phyloP scores from a whole-genome alignment of 257 asterid genomes.

The Salvia miltiorrhiza region DNA sequence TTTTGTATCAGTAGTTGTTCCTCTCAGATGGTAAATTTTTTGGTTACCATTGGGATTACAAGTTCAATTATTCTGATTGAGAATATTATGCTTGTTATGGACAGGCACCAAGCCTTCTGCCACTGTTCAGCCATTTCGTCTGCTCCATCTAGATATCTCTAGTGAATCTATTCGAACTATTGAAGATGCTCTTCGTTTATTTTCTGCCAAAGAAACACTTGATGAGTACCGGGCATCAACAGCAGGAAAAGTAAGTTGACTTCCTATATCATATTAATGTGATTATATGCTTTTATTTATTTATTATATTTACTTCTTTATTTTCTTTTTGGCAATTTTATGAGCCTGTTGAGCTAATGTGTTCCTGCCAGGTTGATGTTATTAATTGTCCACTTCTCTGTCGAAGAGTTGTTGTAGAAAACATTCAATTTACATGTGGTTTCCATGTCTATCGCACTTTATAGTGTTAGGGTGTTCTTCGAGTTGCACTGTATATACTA shows the following conservation, averaged over 20 bases:
- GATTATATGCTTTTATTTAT: background rate
- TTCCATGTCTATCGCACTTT: background rate
- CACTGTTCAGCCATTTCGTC: conserved; percentile 74
- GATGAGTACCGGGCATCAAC: conserved; percentile 73
- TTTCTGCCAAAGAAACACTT: conserved; percentile 79
- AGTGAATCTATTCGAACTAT: conserved; percentile 60
- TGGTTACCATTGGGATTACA: background rate
- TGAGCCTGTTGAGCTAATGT: background rate
- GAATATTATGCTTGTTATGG: conserved; percentile 20
- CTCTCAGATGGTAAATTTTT: background rate
- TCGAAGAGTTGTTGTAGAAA: background rate
- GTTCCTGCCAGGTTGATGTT: background rate
- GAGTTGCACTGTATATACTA: background rate
- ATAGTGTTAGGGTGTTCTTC: background rate
- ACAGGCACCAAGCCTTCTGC: conserved; percentile 84
- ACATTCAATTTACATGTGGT: background rate
- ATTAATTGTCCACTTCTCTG: background rate
- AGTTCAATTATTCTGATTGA: background rate
- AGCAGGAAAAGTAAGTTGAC: conserved; percentile 55
- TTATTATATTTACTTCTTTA: too few relatives aligned
- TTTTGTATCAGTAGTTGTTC: background rate
- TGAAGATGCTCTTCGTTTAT: conserved; percentile 74
- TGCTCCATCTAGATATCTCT: conserved; percentile 90
- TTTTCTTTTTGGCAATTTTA: background rate
- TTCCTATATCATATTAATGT: conserved; percentile 10